Evolutionary conservation across 225 moss, liverwort and hornwort species (phyloP), one percentile per base, ranked within the genome.

Genomic region (Antitrichia curtipendula): DNA sequence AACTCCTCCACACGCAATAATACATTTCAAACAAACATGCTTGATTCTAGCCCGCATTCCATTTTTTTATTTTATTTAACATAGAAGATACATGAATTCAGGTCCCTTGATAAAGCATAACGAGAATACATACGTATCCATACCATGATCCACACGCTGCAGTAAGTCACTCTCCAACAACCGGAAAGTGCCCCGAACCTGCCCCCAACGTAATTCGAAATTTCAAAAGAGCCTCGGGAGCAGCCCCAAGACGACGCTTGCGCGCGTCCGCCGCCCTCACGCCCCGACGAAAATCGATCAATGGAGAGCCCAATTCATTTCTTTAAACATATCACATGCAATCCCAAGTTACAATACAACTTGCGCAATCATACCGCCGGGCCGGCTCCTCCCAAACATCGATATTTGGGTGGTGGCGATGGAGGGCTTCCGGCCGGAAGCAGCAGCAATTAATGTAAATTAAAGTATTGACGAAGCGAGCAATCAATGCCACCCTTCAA

Each of bases 161-260:
- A 74, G 4, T 19, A 20, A 47, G 47, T 4, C 23, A 9, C 50
- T n/a, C 5, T 34, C n/a, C 54, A 77, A 78, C 78, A 27, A 28
- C 40, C 58, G 36, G 79, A 79, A 58, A 58, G 18, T 58, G 8
- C 41, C 29, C 20, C 40, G 79, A 79, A 79, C 47, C 29, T 41
- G 28, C 61, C 63, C 22, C 27, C 16, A 3, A 11, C 12, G 31
- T 28, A 8, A 57, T 87, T 87, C 74, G 80, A 90, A 90, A 64
- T 80, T 90, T 87, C 90, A 87, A 87, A 90, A 64, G 80, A 19
- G 73, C 57, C 87, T 84, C 14, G 64, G 82, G 63, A 87, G 84
- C 84, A 25, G 45, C 63, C 27, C 72, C 63, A 40, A 84, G 83
- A 72, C 72, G 13, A 25, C 34, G 34, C 10, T 50, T 28, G 57